A percentile compares a stretch with the other conserved stretches of the same genome.
Evolutionary conservation across 2,329 filamentous ascomycete genomes (phyloP).

Genomic region (Curvularia verruculosa): DNA sequence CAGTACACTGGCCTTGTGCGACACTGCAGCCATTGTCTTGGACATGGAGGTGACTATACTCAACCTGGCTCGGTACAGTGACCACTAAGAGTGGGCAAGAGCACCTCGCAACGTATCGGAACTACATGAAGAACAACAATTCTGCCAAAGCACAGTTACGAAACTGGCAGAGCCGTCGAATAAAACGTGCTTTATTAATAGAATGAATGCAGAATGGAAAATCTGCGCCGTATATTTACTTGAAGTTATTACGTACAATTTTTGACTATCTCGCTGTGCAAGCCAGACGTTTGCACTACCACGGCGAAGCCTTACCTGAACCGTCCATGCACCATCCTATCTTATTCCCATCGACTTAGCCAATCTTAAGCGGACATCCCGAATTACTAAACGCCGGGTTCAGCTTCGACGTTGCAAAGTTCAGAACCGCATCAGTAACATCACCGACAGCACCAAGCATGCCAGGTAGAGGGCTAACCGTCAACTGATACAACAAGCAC

Average conservation of each 20-base stretch:
- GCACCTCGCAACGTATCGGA: background rate
- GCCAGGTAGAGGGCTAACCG: constrained; percentile 46
- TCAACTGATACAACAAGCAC: constrained; percentile 55
- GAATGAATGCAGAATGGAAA: background rate
- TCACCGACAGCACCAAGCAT: constrained; percentile 22
- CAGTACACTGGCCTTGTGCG: background rate
- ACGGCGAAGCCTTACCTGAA: background rate
- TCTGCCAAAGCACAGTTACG: background rate
- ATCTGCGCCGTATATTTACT: background rate
- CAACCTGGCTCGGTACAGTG: background rate
- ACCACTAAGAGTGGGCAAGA: background rate
- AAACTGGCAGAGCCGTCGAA: background rate
- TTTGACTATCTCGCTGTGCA: background rate
- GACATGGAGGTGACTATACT: background rate
- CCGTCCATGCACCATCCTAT: background rate
- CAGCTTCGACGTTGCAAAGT: constrained; percentile 26
- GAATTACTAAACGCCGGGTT: constrained; percentile 33
- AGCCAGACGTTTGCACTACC: background rate
- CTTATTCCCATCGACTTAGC: background rate
- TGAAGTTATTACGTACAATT: background rate
- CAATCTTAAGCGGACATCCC: constrained; percentile 50
- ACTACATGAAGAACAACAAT: background rate
- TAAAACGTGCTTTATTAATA: background rate
- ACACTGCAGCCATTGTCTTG: background rate
- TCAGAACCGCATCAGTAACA: constrained; percentile 19